Evolutionary conservation across 345 rosid genomes (phyloP).

Genomic region (Eucalyptus leucophloia): DNA sequence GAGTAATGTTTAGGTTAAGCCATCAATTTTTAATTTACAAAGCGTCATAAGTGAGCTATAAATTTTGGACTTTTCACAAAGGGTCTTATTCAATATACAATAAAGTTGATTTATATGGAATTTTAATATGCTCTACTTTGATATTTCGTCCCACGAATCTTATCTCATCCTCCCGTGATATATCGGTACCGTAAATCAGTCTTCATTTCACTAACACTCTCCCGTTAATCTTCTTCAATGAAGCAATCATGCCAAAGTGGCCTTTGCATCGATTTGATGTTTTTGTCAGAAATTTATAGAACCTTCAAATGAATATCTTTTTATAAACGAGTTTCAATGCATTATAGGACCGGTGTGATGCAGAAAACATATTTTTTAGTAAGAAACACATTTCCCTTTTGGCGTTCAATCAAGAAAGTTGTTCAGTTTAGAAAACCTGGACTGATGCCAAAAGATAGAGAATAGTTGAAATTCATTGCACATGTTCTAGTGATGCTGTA

Average conservation of each 20-base stretch:
- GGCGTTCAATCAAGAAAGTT: background rate
- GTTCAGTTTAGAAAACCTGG: background rate
- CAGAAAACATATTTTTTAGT: background rate
- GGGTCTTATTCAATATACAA: background rate
- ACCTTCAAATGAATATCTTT: background rate
- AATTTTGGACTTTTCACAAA: background rate
- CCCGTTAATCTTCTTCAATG: background rate
- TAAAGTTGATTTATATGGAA: background rate
- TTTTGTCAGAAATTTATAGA: background rate
- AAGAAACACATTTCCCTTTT: background rate
- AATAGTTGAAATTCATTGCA: background rate
- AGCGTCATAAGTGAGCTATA: background rate
- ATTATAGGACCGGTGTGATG: background rate
- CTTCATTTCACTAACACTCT: background rate
- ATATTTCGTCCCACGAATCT: background rate
- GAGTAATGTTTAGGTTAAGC: background rate
- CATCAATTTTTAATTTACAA: background rate
- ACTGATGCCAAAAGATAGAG: background rate
- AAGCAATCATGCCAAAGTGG: background rate
- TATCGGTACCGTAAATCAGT: background rate
- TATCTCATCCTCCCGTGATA: background rate
- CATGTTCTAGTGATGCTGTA: background rate
- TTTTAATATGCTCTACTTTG: background rate
- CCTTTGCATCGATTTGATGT: background rate
- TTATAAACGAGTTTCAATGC: background rate